These are phyloP conservation scores for Metrosideros polymorpha DNA, from an alignment of 441 rosid genomes.

Conservation along the genomic window DNA sequence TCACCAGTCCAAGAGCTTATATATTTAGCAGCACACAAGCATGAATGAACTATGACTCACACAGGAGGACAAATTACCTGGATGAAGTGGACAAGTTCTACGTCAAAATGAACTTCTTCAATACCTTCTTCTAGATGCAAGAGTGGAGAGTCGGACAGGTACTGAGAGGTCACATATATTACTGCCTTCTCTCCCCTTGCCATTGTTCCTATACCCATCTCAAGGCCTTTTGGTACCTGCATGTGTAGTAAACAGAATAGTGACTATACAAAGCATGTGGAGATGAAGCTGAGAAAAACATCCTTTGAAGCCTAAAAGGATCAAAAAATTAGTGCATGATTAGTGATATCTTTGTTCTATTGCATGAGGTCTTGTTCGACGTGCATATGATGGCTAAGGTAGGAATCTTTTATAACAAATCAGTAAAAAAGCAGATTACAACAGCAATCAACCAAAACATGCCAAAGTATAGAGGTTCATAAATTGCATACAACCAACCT, in stretches of 20 bases:
- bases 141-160: slow-evolving; percentile 67
- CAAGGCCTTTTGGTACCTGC: slow-evolving; percentile 96
- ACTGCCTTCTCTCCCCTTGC: slow-evolving; percentile 82
- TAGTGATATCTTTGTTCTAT: not conserved
- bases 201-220: slow-evolving; percentile 97
- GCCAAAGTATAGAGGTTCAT: not conserved
- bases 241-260: not conserved
- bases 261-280: not conserved
- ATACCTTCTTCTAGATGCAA: slow-evolving; percentile 45
- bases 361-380: not conserved
- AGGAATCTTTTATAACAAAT: not conserved
- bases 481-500: slow-evolving; percentile 43
- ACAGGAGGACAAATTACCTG: slow-evolving; percentile 40
- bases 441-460: not conserved
- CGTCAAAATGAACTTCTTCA: slow-evolving; percentile 92
- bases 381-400: not conserved
- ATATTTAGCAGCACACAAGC: not conserved
- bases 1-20: not conserved
- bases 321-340: not conserved
- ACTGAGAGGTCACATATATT: slow-evolving; percentile 65
- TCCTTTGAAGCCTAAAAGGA: not conserved
- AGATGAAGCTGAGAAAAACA: not conserved
- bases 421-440: not conserved
- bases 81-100: slow-evolving; percentile 85
- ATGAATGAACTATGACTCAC: not conserved